Conservation (phyloP, 2,329 filamentous ascomycete species). For the Helicocarpus griseus region DNA sequence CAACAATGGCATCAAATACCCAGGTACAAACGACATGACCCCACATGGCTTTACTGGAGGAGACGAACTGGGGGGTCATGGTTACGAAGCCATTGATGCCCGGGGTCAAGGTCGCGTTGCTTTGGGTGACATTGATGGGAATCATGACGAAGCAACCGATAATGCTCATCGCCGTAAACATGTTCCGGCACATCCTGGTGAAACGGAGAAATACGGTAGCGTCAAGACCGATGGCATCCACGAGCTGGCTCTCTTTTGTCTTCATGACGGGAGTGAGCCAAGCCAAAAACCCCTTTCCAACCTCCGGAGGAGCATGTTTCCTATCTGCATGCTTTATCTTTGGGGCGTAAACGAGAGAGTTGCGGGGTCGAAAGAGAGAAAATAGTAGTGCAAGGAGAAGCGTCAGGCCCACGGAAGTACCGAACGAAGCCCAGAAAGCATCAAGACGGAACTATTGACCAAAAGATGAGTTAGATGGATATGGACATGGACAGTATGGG, state of each 20-base stretch:
- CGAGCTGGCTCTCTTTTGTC: slow-evolving; percentile 65
- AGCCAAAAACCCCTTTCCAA: slow-evolving; percentile 78
- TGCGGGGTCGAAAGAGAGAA: slow-evolving; percentile 81
- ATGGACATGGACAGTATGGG: neutral
- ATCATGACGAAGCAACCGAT: slow-evolving; percentile 69
- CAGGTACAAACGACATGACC: slow-evolving; percentile 50
- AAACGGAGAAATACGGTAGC: slow-evolving; percentile 85
- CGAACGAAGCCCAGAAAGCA: slow-evolving; percentile 70
- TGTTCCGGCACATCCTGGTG: slow-evolving; percentile 81
- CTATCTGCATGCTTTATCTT: slow-evolving; percentile 88
- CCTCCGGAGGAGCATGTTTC: slow-evolving; percentile 74
- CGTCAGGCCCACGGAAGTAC: slow-evolving; percentile 68
- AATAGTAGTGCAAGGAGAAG: slow-evolving; percentile 66
- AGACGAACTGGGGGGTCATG: slow-evolving; percentile 45
- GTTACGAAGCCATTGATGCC: slow-evolving; percentile 25
- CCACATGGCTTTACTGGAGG: slow-evolving; percentile 44
- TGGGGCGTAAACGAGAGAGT: slow-evolving; percentile 86
- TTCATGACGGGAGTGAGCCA: slow-evolving; percentile 73
- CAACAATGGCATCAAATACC: slow-evolving; percentile 64
- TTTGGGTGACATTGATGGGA: slow-evolving; percentile 61
- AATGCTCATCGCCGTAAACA: slow-evolving; percentile 65
- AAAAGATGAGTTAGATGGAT: neutral
- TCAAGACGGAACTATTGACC: slow-evolving; percentile 42
- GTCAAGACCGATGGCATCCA: slow-evolving; percentile 81
- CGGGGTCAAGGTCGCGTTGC: slow-evolving; percentile 23